Evolutionary conservation across 1,284 basidiomycete species (phyloP).

Genomic region (Sanghuangporus weigelae): DNA sequence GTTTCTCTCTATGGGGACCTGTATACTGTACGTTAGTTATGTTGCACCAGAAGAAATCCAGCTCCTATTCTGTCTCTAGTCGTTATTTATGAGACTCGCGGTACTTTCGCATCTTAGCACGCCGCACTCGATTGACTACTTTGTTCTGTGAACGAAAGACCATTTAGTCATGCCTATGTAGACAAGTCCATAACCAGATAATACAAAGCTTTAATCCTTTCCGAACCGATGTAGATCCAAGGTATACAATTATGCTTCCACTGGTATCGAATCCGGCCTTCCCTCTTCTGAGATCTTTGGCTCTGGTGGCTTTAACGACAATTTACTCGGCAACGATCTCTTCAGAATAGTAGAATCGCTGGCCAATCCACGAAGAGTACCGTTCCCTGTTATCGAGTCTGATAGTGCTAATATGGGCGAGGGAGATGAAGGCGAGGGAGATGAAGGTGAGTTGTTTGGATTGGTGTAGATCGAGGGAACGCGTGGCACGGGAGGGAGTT

Average conservation of each 20-base stretch:
- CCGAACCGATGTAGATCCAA: too few relatives aligned
- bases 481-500: slow-evolving; percentile 14
- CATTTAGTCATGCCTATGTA: background rate
- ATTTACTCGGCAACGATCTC: background rate
- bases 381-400: background rate
- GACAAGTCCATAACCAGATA: background rate
- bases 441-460: background rate
- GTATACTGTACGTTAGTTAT: background rate
- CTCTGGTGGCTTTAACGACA: background rate
- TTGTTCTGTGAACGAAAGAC: background rate
- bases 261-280: background rate
- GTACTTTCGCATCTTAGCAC: background rate
- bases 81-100: background rate
- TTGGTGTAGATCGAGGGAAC: slow-evolving; percentile 11
- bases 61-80: background rate
- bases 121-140: background rate
- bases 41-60: background rate
- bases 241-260: background rate
- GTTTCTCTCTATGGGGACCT: background rate
- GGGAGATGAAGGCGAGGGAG: background rate
- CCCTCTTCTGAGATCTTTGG: background rate
- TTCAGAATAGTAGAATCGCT: background rate
- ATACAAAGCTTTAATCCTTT: too few relatives aligned
- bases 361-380: background rate
- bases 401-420: background rate